Conservation (phyloP, 1,284 basidiomycete species). For the Fomitopsis palustris region DNA sequence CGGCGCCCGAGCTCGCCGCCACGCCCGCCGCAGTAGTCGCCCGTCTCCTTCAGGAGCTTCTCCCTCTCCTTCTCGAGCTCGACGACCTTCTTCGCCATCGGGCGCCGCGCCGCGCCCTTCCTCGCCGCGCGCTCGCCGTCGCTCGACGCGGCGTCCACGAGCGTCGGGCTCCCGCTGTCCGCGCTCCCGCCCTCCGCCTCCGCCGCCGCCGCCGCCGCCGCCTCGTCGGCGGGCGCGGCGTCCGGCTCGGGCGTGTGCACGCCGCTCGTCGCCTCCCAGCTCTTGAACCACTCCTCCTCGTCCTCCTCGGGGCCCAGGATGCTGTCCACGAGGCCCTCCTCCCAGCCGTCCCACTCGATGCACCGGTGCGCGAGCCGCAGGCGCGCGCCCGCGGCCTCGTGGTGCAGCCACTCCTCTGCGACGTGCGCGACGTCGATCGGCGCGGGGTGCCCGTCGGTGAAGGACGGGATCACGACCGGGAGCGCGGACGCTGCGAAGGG, state of each 20-base stretch:
- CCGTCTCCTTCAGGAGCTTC: constrained; percentile 61
- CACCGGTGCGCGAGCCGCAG: constrained; percentile 73
- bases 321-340: constrained; percentile 71
- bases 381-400: constrained; percentile 59
- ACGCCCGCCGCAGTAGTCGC: constrained; percentile 71
- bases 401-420: constrained; percentile 68
- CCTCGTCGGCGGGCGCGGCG: too few species aligned
- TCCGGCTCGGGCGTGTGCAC: constrained; percentile 6
- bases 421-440: constrained; percentile 33
- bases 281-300: constrained; percentile 66
- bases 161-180: constrained; percentile 19
- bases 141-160: constrained; percentile 19
- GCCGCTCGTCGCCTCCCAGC: constrained; percentile 25
- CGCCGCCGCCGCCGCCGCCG: background rate
- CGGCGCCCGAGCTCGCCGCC: constrained; percentile 72
- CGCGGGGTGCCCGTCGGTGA: constrained; percentile 14
- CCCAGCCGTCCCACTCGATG: constrained; percentile 84
- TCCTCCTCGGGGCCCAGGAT: constrained; percentile 68
- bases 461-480: background rate
- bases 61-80: constrained; percentile 56
- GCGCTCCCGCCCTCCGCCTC: constrained; percentile 12
- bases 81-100: constrained; percentile 31
- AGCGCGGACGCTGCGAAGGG: background rate
- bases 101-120: constrained; percentile 3
- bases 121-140: constrained; percentile 9